phyloP scores from a whole-genome alignment of 2,329 filamentous ascomycete species.

The Colletotrichum shisoi region DNA sequence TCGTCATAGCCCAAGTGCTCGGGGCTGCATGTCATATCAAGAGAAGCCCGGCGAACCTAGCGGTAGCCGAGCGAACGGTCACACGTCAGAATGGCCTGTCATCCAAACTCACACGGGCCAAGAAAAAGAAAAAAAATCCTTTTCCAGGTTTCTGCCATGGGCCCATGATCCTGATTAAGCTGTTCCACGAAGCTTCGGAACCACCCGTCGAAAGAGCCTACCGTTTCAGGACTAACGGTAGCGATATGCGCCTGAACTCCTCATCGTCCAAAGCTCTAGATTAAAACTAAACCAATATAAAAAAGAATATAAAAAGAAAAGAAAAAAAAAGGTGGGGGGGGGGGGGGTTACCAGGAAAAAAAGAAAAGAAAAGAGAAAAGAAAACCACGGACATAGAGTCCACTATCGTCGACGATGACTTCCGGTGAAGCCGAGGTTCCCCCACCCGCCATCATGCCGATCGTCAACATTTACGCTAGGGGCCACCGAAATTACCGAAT shows the following conservation, averaged over 20 bases:
- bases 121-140: too few species aligned
- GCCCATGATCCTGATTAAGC: slow-evolving; percentile 48
- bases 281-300: too few species aligned
- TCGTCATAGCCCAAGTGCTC: slow-evolving; percentile 51
- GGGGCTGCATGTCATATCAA: slow-evolving; percentile 3
- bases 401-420: slow-evolving; percentile 68
- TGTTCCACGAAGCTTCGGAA: slow-evolving; percentile 49
- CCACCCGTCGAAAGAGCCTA: slow-evolving; percentile 42
- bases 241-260: slow-evolving; percentile 53
- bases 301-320: too few species aligned
- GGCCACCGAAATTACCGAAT: slow-evolving; percentile 16
- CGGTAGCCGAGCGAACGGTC: background rate
- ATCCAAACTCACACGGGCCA: slow-evolving; percentile 49
- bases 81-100: slow-evolving; percentile 39
- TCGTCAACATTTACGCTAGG: slow-evolving; percentile 7
- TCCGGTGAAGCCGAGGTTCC: slow-evolving; percentile 65
- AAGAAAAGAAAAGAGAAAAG: too few species aligned
- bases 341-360: too few species aligned
- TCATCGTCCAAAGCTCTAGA: slow-evolving; percentile 50
- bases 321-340: too few species aligned
- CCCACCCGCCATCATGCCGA: slow-evolving; percentile 50
- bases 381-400: slow-evolving; percentile 60
- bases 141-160: slow-evolving; percentile 43
- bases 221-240: slow-evolving; percentile 49
- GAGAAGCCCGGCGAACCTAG: background rate